Conservation (phyloP, 169 alveolate species). For the Plasmodium falciparum region DNA sequence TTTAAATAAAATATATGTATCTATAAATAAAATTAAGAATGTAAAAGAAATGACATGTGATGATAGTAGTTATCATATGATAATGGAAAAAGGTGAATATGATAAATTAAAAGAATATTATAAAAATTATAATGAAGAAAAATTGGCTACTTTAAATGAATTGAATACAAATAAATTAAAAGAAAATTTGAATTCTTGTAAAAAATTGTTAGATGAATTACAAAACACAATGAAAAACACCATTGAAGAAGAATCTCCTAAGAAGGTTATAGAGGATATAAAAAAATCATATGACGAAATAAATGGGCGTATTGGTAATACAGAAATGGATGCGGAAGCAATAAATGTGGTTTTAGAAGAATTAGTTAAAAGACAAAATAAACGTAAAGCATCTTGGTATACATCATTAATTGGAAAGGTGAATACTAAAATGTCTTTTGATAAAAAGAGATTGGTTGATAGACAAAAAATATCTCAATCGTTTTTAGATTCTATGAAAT, state of each 20-base stretch:
- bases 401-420: conserved; percentile 21
- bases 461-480: neutral
- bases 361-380: neutral
- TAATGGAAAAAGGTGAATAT: conserved; percentile 18
- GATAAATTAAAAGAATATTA: conserved; percentile 14
- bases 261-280: neutral
- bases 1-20: conserved; percentile 19
- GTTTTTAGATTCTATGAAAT: conserved; percentile 4
- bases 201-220: conserved; percentile 1
- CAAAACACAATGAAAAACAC: neutral
- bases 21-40: conserved; percentile 1
- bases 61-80: neutral
- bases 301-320: neutral
- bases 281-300: conserved; percentile 4
- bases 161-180: conserved; percentile 2
- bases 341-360: neutral
- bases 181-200: conserved; percentile 1
- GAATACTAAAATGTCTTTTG: conserved; percentile 9
- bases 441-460: conserved; percentile 1
- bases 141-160: neutral
- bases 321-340: neutral
- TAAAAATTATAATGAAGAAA: conserved; percentile 11
- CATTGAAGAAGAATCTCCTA: conserved; percentile 1
- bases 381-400: conserved; percentile 25
- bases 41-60: conserved; percentile 6